Evolutionary conservation across 257 asterid genomes (phyloP).

Genomic region (Coffea canephora): DNA sequence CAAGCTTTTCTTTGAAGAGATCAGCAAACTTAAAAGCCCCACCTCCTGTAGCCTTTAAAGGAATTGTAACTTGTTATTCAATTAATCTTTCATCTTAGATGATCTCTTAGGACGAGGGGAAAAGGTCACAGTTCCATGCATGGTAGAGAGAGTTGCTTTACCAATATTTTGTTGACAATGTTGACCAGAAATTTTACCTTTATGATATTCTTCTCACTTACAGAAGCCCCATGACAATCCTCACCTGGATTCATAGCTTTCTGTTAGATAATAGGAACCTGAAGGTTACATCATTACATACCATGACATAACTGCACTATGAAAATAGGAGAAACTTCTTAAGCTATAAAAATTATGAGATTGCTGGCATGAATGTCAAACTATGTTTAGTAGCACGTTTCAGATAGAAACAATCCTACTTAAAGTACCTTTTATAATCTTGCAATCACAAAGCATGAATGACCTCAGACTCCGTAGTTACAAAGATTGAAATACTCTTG

Average conservation of each 20-base stretch:
- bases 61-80: slow-evolving; percentile 28
- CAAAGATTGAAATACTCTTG: not conserved
- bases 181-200: slow-evolving; percentile 50
- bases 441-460: too few relatives aligned
- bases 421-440: too few relatives aligned
- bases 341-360: not conserved
- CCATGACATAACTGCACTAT: not conserved
- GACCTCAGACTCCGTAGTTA: not conserved
- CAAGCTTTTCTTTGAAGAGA: slow-evolving; percentile 83
- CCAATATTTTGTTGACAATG: not conserved
- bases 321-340: not conserved
- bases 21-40: slow-evolving; percentile 94
- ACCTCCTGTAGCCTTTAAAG: slow-evolving; percentile 96
- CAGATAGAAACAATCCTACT: not conserved
- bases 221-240: slow-evolving; percentile 37
- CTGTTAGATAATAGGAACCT: slow-evolving; percentile 27
- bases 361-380: not conserved
- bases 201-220: slow-evolving; percentile 39
- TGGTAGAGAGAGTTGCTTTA: not conserved
- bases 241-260: slow-evolving; percentile 54
- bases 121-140: not conserved
- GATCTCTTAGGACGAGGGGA: not conserved
- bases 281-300: slow-evolving; percentile 7
- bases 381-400: not conserved
- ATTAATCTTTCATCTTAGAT: not conserved